phyloP scores from a whole-genome alignment of 164 flowering plant genomes.

The Paratinospora sagittata region DNA sequence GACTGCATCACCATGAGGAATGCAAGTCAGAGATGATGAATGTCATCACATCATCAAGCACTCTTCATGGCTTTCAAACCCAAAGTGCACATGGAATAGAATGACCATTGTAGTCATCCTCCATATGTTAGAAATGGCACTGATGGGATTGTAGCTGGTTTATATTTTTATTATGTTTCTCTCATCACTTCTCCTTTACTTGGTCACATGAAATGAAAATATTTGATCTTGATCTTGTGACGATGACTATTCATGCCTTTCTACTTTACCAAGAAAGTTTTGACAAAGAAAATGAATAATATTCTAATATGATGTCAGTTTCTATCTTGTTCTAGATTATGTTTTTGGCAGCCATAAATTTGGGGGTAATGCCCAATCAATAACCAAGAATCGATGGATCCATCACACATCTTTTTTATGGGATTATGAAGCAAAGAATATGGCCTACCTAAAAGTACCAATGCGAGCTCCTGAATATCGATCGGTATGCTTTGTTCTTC shows the following conservation, averaged over 20 bases:
- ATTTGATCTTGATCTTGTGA: too few species aligned
- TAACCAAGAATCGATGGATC: slow-evolving; percentile 74
- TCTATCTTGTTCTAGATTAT: slow-evolving; percentile 50
- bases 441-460: slow-evolving; percentile 76
- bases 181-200: too few species aligned
- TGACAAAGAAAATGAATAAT: neutral
- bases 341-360: slow-evolving; percentile 79
- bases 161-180: too few species aligned
- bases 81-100: too few species aligned
- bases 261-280: neutral
- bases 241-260: neutral
- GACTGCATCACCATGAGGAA: too few species aligned
- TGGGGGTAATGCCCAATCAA: slow-evolving; percentile 96
- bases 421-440: slow-evolving; percentile 68
- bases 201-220: too few species aligned
- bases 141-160: too few species aligned
- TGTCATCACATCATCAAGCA: too few species aligned
- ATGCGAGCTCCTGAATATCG: slow-evolving; percentile 69
- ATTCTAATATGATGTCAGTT: neutral
- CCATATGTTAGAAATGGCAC: too few species aligned
- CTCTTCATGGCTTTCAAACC: too few species aligned
- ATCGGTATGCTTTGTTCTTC: slow-evolving; percentile 33
- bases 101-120: too few species aligned
- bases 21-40: too few species aligned
- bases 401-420: slow-evolving; percentile 94